Conservation (phyloP, 495 filamentous ascomycete genomes). For the Penicillium desertorum region DNA sequence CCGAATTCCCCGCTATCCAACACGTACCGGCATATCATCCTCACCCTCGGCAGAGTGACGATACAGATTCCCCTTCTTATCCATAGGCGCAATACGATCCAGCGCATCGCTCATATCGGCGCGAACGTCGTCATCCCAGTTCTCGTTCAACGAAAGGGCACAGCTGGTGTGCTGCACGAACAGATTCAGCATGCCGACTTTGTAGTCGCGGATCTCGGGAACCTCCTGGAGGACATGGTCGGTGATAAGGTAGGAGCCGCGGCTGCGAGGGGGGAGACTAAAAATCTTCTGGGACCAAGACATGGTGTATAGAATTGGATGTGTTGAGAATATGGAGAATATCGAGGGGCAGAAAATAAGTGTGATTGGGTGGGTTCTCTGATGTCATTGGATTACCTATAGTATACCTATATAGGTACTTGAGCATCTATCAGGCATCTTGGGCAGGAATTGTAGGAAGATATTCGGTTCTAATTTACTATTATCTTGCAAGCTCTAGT, state of each 20-base stretch:
- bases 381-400: conserved; percentile 19
- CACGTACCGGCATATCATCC: conserved; percentile 81
- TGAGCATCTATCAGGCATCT: no score
- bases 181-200: conserved; percentile 80
- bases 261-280: conserved; percentile 66
- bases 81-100: conserved; percentile 81
- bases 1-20: neutral
- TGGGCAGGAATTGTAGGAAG: no score
- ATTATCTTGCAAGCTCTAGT: no score
- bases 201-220: conserved; percentile 76
- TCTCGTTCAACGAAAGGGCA: conserved; percentile 88
- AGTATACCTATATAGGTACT: no score
- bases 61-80: conserved; percentile 72
- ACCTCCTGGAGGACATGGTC: conserved; percentile 63
- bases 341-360: conserved; percentile 17
- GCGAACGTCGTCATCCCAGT: conserved; percentile 81
- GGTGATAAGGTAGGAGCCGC: conserved; percentile 90
- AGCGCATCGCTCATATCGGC: conserved; percentile 91
- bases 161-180: conserved; percentile 92
- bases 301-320: conserved; percentile 39
- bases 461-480: no score
- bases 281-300: conserved; percentile 80
- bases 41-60: conserved; percentile 83
- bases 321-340: neutral
- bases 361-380: conserved; percentile 22